Conservation (phyloP, 2,329 filamentous ascomycete genomes). For the Cladosporium phlei region DNA sequence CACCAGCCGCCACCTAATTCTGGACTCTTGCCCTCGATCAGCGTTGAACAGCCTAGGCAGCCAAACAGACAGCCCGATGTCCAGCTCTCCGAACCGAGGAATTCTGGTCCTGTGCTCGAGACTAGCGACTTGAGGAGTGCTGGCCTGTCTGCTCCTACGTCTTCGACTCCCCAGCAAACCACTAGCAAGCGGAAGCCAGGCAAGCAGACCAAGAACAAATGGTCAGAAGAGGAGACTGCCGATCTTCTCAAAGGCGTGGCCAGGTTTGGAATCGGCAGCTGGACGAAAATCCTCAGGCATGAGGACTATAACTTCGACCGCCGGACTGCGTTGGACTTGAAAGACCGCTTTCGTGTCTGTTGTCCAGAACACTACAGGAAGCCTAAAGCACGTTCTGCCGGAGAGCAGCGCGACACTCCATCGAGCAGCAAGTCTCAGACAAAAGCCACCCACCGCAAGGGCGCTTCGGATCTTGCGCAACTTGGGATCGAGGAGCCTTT, state of each 20-base stretch:
- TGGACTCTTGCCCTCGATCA: conserved; percentile 57
- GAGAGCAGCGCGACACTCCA: background rate
- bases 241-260: conserved; percentile 55
- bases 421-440: background rate
- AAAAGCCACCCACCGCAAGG: conserved; percentile 27
- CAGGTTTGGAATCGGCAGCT: conserved; percentile 59
- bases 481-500: conserved; percentile 50
- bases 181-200: background rate
- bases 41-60: conserved; percentile 29
- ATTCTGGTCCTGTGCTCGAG: background rate
- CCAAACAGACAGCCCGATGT: background rate
- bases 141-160: too few species aligned
- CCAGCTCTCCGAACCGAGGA: background rate
- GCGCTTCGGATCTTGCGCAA: conserved; percentile 31
- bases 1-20: conserved; percentile 61
- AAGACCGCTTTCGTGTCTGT: conserved; percentile 48
- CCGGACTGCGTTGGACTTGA: conserved; percentile 58
- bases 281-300: conserved; percentile 58
- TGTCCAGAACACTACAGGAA: conserved; percentile 25
- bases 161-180: background rate
- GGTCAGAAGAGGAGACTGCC: conserved; percentile 59
- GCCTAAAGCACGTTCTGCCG: background rate
- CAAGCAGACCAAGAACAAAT: conserved; percentile 43
- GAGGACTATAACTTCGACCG: conserved; percentile 54
- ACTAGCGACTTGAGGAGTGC: background rate